These are phyloP conservation scores for Quercus ilex DNA, from an alignment of 306 rosid species.

Conservation along the genomic window DNA sequence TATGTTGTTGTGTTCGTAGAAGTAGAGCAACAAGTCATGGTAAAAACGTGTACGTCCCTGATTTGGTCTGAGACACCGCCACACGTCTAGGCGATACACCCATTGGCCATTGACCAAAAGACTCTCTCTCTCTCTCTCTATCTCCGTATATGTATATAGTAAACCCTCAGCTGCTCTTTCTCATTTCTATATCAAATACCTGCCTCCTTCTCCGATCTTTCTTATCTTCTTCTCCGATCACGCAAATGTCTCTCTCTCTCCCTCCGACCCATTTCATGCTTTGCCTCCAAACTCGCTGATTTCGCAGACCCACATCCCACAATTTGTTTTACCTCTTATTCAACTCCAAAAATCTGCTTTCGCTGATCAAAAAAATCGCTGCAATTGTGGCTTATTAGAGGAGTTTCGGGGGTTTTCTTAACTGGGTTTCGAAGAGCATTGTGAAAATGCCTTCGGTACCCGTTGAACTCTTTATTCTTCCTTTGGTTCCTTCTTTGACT, in stretches of 20 bases:
- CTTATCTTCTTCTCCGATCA: background rate
- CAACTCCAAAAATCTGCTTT: too few relatives aligned
- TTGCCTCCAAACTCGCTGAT: background rate
- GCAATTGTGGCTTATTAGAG: background rate
- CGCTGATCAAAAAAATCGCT: background rate
- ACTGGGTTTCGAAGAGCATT: slow-evolving; percentile 83
- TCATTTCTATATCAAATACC: background rate
- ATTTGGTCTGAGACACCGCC: slow-evolving; percentile 1
- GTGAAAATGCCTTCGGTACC: slow-evolving; percentile 65
- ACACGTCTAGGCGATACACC: background rate
- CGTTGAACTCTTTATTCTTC: slow-evolving; percentile 29
- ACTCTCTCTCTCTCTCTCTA: background rate
- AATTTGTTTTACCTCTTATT: background rate
- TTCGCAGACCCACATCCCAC: background rate
- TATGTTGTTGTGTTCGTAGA: too few relatives aligned
- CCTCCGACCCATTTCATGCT: background rate
- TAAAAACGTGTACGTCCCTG: slow-evolving; percentile 33
- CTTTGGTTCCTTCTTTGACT: slow-evolving; percentile 40
- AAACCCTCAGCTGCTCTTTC: background rate
- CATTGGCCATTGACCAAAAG: background rate
- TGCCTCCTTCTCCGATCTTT: background rate
- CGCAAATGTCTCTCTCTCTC: background rate
- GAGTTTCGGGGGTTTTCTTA: background rate
- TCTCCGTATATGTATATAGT: background rate
- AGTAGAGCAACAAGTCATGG: too few relatives aligned